phyloP scores from a whole-genome alignment of 768 basidiomycete species.

The Phylloporus rhodoxanthus region DNA sequence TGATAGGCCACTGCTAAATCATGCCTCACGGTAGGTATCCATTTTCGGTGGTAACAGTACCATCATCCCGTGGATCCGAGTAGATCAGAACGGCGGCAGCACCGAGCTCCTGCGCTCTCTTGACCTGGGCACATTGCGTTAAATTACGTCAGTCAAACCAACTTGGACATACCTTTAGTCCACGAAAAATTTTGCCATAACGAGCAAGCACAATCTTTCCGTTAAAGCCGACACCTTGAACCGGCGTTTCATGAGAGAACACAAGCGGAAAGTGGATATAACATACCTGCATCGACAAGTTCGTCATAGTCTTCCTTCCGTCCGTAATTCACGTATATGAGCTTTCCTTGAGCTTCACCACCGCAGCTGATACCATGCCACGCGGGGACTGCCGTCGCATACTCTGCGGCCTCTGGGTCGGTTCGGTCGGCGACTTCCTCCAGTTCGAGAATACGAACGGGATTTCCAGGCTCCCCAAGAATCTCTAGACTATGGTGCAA shows the following conservation, averaged over 20 bases:
- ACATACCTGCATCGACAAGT: conserved; percentile 44
- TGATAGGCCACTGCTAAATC: not conserved
- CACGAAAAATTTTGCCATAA: conserved; percentile 77
- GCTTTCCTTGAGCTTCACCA: conserved; percentile 59
- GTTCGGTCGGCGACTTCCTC: conserved; percentile 58
- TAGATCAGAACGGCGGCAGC: conserved; percentile 79
- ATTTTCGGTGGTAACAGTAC: conserved; percentile 68
- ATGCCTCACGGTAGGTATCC: conserved; percentile 57
- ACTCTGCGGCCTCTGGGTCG: conserved; percentile 55
- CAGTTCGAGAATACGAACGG: conserved; percentile 55
- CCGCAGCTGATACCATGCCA: conserved; percentile 68
- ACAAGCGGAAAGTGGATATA: not conserved
- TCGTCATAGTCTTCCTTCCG: conserved; percentile 57
- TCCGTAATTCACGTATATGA: conserved; percentile 57
- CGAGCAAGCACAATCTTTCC: conserved; percentile 77
- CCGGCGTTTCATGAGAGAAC: not conserved
- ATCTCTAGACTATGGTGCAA: conserved; percentile 52
- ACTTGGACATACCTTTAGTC: conserved; percentile 64
- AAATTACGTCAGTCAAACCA: conserved; percentile 9
- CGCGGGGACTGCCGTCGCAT: conserved; percentile 50
- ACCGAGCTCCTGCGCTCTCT: conserved; percentile 82
- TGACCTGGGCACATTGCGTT: conserved; percentile 46
- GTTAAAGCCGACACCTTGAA: conserved; percentile 55
- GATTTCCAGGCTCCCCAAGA: conserved; percentile 44
- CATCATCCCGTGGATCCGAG: conserved; percentile 85